Percentiles rank a stretch among this genome's conserved stretches.
These are phyloP conservation scores for Favolaschia claudopus DNA, from an alignment of 768 basidiomycete species.

Conservation along the genomic window DNA sequence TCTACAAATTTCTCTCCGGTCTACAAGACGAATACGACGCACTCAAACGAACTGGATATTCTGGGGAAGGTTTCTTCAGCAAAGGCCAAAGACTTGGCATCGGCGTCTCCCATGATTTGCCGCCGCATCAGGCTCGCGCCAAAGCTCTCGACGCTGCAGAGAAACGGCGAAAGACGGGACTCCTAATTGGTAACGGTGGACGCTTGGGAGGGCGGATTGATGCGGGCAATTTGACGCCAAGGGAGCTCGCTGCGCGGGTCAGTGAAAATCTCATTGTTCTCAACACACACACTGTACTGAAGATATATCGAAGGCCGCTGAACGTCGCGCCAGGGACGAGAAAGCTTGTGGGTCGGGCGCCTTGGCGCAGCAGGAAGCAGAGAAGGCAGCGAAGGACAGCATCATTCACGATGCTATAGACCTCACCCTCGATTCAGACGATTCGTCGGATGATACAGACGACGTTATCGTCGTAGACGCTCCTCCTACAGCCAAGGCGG, in stretches of 20 bases:
- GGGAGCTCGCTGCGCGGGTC: slow-evolving; percentile 79
- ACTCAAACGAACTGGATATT: slow-evolving; percentile 81
- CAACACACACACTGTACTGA: slow-evolving; percentile 7
- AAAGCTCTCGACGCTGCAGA: slow-evolving; percentile 86
- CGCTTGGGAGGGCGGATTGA: slow-evolving; percentile 59
- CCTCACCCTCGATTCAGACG: slow-evolving; percentile 52
- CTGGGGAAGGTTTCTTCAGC: slow-evolving; percentile 90
- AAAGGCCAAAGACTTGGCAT: slow-evolving; percentile 76
- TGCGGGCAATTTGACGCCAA: slow-evolving; percentile 56
- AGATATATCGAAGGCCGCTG: slow-evolving; percentile 73
- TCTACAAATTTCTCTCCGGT: slow-evolving; percentile 74
- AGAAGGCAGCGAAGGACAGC: slow-evolving; percentile 74
- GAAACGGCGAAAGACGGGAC: slow-evolving; percentile 59
- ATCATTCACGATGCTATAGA: slow-evolving; percentile 67
- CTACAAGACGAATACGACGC: slow-evolving; percentile 88
- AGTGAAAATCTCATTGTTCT: slow-evolving; percentile 29
- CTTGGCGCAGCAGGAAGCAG: slow-evolving; percentile 64
- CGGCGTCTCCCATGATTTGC: slow-evolving; percentile 71
- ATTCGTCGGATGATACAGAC: slow-evolving; percentile 44
- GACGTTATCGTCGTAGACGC: slow-evolving; percentile 42
- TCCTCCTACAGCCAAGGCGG: slow-evolving; percentile 27
- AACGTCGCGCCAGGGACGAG: slow-evolving; percentile 77
- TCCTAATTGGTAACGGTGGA: slow-evolving; percentile 59
- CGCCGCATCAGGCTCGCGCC: slow-evolving; percentile 66
- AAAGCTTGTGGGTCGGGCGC: slow-evolving; percentile 74